These are phyloP conservation scores for Megacollybia marginata DNA, from an alignment of 768 basidiomycete species.

Conservation along the genomic window DNA sequence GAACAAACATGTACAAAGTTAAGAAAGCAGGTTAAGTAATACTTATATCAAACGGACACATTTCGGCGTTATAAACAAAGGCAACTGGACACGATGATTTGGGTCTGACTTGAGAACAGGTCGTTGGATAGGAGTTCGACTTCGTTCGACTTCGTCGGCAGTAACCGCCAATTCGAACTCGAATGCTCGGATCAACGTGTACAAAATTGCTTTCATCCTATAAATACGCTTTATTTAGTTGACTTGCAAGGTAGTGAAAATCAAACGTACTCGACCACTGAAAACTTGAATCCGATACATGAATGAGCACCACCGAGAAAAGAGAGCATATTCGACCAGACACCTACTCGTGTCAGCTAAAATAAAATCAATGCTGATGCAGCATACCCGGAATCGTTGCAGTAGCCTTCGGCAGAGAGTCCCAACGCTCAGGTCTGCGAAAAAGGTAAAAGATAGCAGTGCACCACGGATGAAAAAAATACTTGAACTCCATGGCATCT, in stretches of 20 bases:
- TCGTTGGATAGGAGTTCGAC: conserved; percentile 18
- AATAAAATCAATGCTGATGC: too few species aligned
- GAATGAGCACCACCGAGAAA: conserved; percentile 61
- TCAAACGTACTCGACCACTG: conserved; percentile 45
- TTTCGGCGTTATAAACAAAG: conserved; percentile 11
- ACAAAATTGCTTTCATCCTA: conserved; percentile 37
- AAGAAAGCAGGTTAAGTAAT: too few species aligned
- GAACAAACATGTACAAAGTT: too few species aligned
- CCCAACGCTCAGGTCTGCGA: conserved; percentile 60
- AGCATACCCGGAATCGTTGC: conserved; percentile 24
- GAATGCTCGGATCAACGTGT: conserved; percentile 42
- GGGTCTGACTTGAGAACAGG: conserved; percentile 18
- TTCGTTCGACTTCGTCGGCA: conserved; percentile 29
- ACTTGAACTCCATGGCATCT: conserved; percentile 57
- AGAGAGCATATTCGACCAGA: conserved; percentile 51
- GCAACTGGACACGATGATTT: conserved; percentile 17
- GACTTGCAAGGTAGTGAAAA: not conserved
- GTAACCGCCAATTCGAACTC: conserved; percentile 48
- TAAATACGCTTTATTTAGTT: not conserved
- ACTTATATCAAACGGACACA: too few species aligned
- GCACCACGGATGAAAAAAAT: conserved; percentile 3
- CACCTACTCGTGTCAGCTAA: conserved; percentile 25
- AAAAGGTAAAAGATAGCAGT: not conserved
- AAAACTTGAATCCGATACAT: conserved; percentile 63
- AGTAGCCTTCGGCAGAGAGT: conserved; percentile 33